Evolutionary conservation across 106 monocot genomes (phyloP).

Genomic region (Dendrobium nobile): DNA sequence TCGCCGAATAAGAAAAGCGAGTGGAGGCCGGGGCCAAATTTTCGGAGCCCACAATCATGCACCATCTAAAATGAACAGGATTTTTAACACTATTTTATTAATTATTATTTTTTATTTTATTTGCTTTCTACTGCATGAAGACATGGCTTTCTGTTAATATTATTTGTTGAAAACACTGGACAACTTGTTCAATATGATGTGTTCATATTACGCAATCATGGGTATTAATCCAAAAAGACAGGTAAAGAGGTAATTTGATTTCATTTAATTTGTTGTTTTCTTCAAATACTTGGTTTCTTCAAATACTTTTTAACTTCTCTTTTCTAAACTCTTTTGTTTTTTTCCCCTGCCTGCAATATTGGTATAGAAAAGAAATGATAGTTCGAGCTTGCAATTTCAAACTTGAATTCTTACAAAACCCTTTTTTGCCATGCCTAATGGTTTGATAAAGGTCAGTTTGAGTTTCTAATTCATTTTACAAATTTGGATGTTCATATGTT

Average conservation of each 20-base stretch:
- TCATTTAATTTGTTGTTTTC: background rate
- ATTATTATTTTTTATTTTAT: constrained; percentile 13
- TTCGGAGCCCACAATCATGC: no score
- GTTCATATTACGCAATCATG: constrained; percentile 86
- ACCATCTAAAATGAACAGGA: no score
- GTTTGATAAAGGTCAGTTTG: background rate
- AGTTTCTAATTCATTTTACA: background rate
- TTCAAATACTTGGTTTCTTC: no score
- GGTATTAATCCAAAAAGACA: constrained; percentile 51
- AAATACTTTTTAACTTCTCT: background rate
- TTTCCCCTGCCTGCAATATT: background rate
- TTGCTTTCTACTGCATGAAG: no score
- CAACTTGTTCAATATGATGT: constrained; percentile 72
- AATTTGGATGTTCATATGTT: background rate
- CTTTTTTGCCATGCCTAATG: background rate
- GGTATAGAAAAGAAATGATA: background rate
- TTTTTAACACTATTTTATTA: no score
- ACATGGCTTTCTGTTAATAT: no score
- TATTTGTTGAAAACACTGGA: constrained; percentile 79
- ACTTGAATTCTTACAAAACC: background rate
- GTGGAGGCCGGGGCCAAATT: no score
- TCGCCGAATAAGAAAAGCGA: no score
- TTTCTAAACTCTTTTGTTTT: background rate
- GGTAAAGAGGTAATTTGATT: constrained; percentile 30
- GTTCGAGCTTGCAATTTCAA: background rate